Evolutionary conservation across 805 yeast genomes (phyloP).

Genomic region (Pichia exigua): DNA sequence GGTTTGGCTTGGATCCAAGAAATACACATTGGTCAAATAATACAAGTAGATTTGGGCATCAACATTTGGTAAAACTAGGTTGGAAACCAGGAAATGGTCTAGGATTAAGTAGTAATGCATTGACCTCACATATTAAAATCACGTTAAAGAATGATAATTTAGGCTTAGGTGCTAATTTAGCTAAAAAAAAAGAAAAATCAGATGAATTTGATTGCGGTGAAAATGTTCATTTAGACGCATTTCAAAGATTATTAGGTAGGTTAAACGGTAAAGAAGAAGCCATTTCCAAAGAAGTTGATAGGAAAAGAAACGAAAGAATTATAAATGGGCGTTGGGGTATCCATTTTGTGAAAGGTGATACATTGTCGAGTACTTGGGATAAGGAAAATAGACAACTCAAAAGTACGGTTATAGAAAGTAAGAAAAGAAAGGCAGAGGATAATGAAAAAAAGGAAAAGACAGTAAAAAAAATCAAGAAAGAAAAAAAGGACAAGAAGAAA

Average conservation of each 20-base stretch:
- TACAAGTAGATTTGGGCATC: conserved; percentile 76
- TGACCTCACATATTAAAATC: conserved; percentile 78
- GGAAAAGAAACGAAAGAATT: conserved; percentile 58
- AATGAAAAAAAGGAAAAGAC: conserved; percentile 9
- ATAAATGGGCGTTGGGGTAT: conserved; percentile 87
- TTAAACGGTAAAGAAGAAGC: conserved; percentile 78
- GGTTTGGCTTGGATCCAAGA: conserved; percentile 89
- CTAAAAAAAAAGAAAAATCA: conserved; percentile 36
- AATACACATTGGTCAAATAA: conserved; percentile 93
- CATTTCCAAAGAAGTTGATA: conserved; percentile 56
- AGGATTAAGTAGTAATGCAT: conserved; percentile 61
- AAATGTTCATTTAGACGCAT: conserved; percentile 85
- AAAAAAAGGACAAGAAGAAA: conserved; percentile 20
- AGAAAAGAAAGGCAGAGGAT: conserved; percentile 14
- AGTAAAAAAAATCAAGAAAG: conserved; percentile 16
- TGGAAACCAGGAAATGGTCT: conserved; percentile 92
- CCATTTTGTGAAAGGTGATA: conserved; percentile 79
- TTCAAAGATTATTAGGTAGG: conserved; percentile 83
- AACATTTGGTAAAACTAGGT: conserved; percentile 72
- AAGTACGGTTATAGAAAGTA: conserved; percentile 14
- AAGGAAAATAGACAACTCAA: conserved; percentile 35
- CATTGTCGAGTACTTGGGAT: conserved; percentile 78
- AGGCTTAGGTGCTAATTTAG: conserved; percentile 84
- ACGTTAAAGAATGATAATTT: conserved; percentile 69
- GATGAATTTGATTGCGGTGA: conserved; percentile 77